phyloP scores from a whole-genome alignment of 2,329 filamentous ascomycete species.

The Diaporthe caulivora region DNA sequence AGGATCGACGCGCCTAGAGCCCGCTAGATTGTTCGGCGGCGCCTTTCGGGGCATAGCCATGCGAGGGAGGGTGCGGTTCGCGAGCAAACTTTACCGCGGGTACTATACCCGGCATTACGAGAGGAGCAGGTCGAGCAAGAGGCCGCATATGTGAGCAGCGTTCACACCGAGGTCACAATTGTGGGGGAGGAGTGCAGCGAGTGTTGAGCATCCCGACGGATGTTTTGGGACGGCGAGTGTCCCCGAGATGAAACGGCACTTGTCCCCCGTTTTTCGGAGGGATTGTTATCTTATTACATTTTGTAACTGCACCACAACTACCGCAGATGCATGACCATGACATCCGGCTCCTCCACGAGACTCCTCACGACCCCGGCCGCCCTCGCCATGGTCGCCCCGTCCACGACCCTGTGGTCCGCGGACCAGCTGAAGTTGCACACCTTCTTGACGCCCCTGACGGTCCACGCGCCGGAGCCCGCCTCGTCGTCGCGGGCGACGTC shows the following conservation, averaged over 20 bases:
- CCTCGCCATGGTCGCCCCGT: conserved; percentile 93
- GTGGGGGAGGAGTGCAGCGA: neutral
- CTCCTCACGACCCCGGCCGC: conserved; percentile 85
- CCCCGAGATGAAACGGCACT: neutral
- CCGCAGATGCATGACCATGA: conserved; percentile 85
- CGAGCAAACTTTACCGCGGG: conserved; percentile 4
- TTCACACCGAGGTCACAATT: conserved; percentile 15
- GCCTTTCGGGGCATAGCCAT: conserved; percentile 5
- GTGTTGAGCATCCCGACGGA: neutral
- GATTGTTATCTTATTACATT: neutral
- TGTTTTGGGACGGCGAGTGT: neutral
- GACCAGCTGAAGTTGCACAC: conserved; percentile 96
- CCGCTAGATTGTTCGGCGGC: neutral
- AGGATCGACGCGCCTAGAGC: neutral
- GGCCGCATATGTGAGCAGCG: conserved; percentile 15
- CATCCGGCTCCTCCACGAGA: conserved; percentile 86
- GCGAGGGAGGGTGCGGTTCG: neutral
- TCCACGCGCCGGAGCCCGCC: conserved; percentile 69
- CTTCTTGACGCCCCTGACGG: conserved; percentile 59
- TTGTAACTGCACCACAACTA: conserved; percentile 56
- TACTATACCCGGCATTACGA: neutral
- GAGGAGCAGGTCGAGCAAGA: neutral
- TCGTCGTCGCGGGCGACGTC: conserved; percentile 73
- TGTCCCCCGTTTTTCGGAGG: neutral
- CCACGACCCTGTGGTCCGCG: conserved; percentile 92